Conservation (phyloP, 1,284 basidiomycete species). For the Ganoderma lingzhi region DNA sequence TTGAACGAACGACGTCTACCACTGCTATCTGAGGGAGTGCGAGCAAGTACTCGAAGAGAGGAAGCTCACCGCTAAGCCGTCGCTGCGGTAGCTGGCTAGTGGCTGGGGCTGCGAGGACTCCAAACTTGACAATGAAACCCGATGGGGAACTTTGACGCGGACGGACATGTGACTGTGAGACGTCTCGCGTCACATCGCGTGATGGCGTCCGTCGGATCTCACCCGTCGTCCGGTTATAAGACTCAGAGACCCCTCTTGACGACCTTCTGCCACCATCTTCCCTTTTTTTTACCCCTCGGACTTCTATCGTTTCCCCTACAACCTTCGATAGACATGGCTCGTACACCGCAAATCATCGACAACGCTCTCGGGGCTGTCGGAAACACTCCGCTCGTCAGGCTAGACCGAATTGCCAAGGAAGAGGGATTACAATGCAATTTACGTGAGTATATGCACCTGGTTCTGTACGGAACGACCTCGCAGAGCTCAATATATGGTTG, state of each 20-base stretch:
- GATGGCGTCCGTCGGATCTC: slow-evolving; percentile 26
- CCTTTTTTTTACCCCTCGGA: not conserved
- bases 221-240: slow-evolving; percentile 13
- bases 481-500: not conserved
- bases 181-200: slow-evolving; percentile 24
- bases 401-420: slow-evolving; percentile 81
- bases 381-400: slow-evolving; percentile 88
- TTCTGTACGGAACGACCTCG: not conserved
- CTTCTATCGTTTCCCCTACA: not conserved
- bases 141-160: not conserved
- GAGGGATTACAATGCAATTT: slow-evolving; percentile 92
- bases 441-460: slow-evolving; percentile 57
- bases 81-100: not conserved
- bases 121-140: not conserved
- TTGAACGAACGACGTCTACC: not conserved
- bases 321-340: slow-evolving; percentile 36
- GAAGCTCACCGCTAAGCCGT: too few species aligned
- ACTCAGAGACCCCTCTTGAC: not conserved
- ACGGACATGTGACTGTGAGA: not conserved
- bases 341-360: slow-evolving; percentile 62
- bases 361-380: slow-evolving; percentile 88
- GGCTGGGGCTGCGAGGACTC: too few species aligned
- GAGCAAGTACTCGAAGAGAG: too few species aligned
- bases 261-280: slow-evolving; percentile 9
- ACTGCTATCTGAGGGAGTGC: too few species aligned